These are phyloP conservation scores for Leptographium lundbergii DNA, from an alignment of 2,329 filamentous ascomycete species.

Conservation along the genomic window DNA sequence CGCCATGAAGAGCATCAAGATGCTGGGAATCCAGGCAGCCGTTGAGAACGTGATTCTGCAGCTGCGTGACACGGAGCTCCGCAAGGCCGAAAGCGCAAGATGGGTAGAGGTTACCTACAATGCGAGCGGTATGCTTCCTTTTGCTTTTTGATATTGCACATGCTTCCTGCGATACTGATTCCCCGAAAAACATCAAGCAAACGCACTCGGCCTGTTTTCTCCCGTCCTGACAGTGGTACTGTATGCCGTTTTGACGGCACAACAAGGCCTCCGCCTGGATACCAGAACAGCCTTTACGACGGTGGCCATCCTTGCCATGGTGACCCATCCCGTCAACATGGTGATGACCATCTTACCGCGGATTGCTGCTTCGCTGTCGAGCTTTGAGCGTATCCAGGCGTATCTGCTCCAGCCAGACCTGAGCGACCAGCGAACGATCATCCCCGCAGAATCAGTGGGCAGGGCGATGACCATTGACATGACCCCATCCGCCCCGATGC, in stretches of 20 bases:
- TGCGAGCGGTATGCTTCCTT: constrained; percentile 21
- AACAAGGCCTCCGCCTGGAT: constrained; percentile 15
- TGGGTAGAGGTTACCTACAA: constrained; percentile 29
- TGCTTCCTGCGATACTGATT: background rate
- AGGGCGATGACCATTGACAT: background rate
- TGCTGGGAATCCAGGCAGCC: constrained; percentile 21
- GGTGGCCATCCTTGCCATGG: constrained; percentile 23
- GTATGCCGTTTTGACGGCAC: constrained; percentile 18
- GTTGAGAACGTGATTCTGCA: constrained; percentile 14
- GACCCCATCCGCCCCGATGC: background rate
- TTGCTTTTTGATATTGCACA: background rate
- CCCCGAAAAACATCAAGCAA: constrained; percentile 17
- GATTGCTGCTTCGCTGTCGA: constrained; percentile 19
- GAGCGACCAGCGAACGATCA: background rate
- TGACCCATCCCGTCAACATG: constrained; percentile 31
- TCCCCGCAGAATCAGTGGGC: background rate
- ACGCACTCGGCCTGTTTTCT: constrained; percentile 27
- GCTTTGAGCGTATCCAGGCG: constrained; percentile 24
- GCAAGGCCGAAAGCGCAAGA: constrained; percentile 19
- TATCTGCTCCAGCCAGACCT: constrained; percentile 14
- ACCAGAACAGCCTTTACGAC: constrained; percentile 27
- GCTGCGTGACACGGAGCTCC: constrained; percentile 21
- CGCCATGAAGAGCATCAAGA: constrained; percentile 27
- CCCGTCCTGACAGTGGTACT: constrained; percentile 25
- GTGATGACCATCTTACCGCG: constrained; percentile 27